These are phyloP conservation scores for Parsonsia alboflavescens DNA, from an alignment of 257 asterid species.

Conservation along the genomic window DNA sequence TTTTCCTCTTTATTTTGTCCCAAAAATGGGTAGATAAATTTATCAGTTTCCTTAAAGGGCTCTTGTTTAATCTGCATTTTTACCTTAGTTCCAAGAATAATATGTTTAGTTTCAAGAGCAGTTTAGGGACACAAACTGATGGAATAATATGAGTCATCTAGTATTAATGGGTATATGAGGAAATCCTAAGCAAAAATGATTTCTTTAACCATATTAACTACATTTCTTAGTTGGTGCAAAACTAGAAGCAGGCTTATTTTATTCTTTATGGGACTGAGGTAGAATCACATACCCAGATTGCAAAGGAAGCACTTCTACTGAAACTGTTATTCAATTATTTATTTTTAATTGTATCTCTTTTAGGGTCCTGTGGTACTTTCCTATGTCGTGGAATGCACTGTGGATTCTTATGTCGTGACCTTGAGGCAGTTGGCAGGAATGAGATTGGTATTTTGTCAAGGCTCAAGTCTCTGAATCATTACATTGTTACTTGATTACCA, in stretches of 20 bases:
- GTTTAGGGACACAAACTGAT: no score
- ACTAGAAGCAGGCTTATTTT: neutral
- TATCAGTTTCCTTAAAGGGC: neutral
- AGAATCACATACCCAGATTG: neutral
- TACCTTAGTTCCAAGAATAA: neutral
- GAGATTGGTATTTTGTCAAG: conserved; percentile 45
- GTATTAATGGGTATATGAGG: no score
- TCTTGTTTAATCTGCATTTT: neutral
- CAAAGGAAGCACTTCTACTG: neutral
- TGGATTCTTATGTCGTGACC: conserved; percentile 69
- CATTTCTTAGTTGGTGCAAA: neutral
- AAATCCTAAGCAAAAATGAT: no score
- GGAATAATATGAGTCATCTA: no score
- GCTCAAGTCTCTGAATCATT: neutral
- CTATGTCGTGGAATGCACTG: conserved; percentile 49
- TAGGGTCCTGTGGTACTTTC: conserved; percentile 55
- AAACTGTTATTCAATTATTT: neutral
- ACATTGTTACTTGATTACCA: neutral
- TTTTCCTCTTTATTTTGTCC: neutral
- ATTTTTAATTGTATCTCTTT: conserved; percentile 10
- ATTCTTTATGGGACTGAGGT: neutral
- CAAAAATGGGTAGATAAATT: neutral
- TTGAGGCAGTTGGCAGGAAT: conserved; percentile 61
- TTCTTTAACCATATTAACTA: no score
- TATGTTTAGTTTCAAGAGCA: no score